Percentiles rank a stretch among this genome's conserved stretches.
phyloP scores from a whole-genome alignment of 2,329 filamentous ascomycete species.

The Blastomyces percursus region DNA sequence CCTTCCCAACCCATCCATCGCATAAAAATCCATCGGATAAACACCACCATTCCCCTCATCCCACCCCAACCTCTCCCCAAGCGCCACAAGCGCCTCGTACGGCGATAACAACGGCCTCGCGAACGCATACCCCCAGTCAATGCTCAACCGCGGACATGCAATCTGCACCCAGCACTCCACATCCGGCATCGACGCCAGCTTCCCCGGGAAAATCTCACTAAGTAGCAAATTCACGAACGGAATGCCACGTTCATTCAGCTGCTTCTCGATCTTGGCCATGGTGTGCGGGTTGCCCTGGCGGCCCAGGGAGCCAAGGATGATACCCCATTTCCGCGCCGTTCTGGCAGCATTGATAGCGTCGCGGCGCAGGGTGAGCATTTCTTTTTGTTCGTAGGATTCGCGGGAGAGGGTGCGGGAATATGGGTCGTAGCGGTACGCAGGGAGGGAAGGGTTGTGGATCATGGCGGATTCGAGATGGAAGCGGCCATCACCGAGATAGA shows the following conservation, averaged over 20 bases:
- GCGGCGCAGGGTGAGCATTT: constrained; percentile 72
- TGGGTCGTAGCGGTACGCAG: constrained; percentile 92
- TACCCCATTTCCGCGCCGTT: constrained; percentile 63
- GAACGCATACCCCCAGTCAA: constrained; percentile 98
- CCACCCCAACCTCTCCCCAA: constrained; percentile 70
- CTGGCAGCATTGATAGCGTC: constrained; percentile 64
- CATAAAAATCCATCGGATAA: constrained; percentile 99
- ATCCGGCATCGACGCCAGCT: constrained; percentile 83
- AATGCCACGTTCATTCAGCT: constrained; percentile 59
- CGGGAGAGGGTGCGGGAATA: constrained; percentile 86
- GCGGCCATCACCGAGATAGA: constrained; percentile 84
- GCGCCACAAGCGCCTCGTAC: constrained; percentile 86
- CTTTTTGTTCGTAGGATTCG: constrained; percentile 82
- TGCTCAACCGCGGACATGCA: constrained; percentile 89
- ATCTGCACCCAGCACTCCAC: constrained; percentile 98
- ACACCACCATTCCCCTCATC: constrained; percentile 49
- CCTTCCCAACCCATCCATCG: constrained; percentile 76
- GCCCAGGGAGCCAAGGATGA: constrained; percentile 85
- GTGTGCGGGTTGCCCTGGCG: constrained; percentile 94
- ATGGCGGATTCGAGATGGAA: constrained; percentile 98
- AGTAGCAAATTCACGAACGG: constrained; percentile 77
- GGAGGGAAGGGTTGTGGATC: constrained; percentile 89
- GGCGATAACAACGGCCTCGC: constrained; percentile 77
- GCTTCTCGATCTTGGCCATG: constrained; percentile 71
- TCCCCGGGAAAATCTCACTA: constrained; percentile 93